Evolutionary conservation across 1,139 yeast genomes (phyloP).

Genomic region (Scheffersomyces cryptocercus): DNA sequence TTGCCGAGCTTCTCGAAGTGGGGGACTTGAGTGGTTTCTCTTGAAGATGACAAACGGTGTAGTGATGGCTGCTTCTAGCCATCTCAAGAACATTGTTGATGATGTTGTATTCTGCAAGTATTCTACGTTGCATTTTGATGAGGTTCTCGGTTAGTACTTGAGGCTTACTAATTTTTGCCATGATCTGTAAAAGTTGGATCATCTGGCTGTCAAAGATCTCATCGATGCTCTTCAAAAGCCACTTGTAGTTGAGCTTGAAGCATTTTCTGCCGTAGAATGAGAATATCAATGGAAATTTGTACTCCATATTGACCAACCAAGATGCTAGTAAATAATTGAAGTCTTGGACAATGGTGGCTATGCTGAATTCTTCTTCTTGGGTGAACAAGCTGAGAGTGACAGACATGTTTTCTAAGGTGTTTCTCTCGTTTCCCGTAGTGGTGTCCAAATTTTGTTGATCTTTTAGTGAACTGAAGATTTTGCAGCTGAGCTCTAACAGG

Average conservation of each 20-base stretch:
- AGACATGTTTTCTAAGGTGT: slow-evolving; percentile 9
- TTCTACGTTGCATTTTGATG: slow-evolving; percentile 9
- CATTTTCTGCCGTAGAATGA: slow-evolving; percentile 35
- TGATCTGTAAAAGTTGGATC: not conserved
- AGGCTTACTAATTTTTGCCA: slow-evolving; percentile 1
- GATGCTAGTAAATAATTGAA: slow-evolving; percentile 33
- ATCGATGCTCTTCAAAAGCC: slow-evolving; percentile 9
- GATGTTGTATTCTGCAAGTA: slow-evolving; percentile 9
- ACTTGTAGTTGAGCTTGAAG: slow-evolving; percentile 26
- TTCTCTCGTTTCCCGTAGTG: slow-evolving; percentile 1
- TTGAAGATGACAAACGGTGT: not conserved
- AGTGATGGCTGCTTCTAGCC: slow-evolving; percentile 4
- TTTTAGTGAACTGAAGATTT: slow-evolving; percentile 16
- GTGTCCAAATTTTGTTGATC: slow-evolving; percentile 7
- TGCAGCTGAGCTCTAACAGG: slow-evolving; percentile 20
- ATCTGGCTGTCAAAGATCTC: slow-evolving; percentile 10
- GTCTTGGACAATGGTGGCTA: slow-evolving; percentile 16
- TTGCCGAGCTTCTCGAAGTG: too few relatives aligned
- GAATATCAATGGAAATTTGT: slow-evolving; percentile 34
- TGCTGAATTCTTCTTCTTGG: slow-evolving; percentile 5
- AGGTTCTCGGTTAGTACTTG: slow-evolving; percentile 7
- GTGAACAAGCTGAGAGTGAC: slow-evolving; percentile 14
- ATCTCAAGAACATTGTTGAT: slow-evolving; percentile 10
- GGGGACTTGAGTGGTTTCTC: too few relatives aligned
- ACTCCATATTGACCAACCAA: slow-evolving; percentile 31